Base-by-base conservation (phyloP, 1,284 basidiomycete genomes). In the Veloboletus limbatus region DNA sequence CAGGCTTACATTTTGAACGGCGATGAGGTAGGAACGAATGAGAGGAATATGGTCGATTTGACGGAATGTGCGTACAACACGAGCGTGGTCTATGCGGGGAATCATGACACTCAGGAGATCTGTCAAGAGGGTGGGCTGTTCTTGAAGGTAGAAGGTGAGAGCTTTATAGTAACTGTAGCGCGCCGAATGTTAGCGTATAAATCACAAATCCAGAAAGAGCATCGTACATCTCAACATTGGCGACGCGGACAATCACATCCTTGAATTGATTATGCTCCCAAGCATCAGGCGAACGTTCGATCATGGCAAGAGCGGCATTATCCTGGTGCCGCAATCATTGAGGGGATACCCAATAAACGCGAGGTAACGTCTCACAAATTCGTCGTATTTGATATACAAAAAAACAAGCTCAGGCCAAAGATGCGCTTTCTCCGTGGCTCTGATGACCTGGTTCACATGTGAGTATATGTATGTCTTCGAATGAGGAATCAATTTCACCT, bases 211-310 rank as follows among this genome's bases (percentile, higher is more conserved):
- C 5, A 31, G 17, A 25, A 24, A 36, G 6, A 28, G 34, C 20
- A 21, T 54, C 81, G 51, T 64, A 95, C 83, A 99, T 98, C 73
- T 99, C 97, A 53, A 98, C 83, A 65, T 99, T 99, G 37, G 97
- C 96, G 17, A 92, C 95, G 60, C 94, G 90, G 58, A 95, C 89
- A 48, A 95, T 80, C 44, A 93, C 84, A 58, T 97, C 94, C 76
- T 97, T 97, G 85, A 99, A 99, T 68, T 97, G 94, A 63, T 93
- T 96, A 73, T 99, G 96, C 54, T 99, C 95, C 95, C 95, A 99
- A 45, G 94, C 93, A 69, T 97, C 94, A 21, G 92, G 81, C 2
- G 96, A 90, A 38, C 94, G 88, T 69, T 99, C 97, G 68, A 99
- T 98, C 90, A 97, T 98, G 3, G 93, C 91, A 53, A 97, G 74